Base-by-base conservation (phyloP, 345 rosid species). In the Corchorus capsularis region DNA sequence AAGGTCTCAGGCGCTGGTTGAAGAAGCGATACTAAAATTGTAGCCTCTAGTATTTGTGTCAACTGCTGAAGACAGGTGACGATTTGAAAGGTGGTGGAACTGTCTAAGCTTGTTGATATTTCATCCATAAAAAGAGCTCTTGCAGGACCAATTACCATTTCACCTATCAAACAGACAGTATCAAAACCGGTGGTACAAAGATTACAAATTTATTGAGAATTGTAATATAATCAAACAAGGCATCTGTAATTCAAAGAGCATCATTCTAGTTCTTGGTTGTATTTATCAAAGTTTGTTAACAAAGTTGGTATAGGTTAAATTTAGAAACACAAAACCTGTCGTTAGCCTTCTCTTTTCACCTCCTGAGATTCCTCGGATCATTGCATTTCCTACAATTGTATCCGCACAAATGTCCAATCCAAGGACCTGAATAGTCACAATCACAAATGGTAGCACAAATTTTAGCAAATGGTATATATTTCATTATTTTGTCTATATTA, bases 1-100 rank as follows among this genome's bases (percentile, higher is more conserved):
- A 82, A 89, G 3, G 93, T 91, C 79, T 92, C 97, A 0, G 97
- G 93, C 63, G 95, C 87, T 32, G 95, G 93, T 81, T 92, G 93
- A 56, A 92, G 91, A 65, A 91, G 91, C 49, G 93, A 82, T 41
- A 90, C 78, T 78, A 92, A 61, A 15, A 83, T 74, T 0, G 97
- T 88, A 10, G 88, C 81, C 1, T 84, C 83, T 0, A 82, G 80
- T 63, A 89, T 86, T 78, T 89, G 95, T 20, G 87, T 80, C 32
- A 85, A 69, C 63, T 92, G 95, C 68, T 87, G 89, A 1, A 92
- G 75, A 76, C 86, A 92, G 35, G 83, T 86, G 57, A 86, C 81
- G 55, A 92, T 89, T 80, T 87, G 93, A 73, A 87, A 88, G 35
- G 94, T 85, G 6, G 97, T 92, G 45, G 94, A 88, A 76, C 88